Base-by-base conservation (phyloP, 2,329 filamentous ascomycete genomes). In the Alternaria brassicicola region DNA sequence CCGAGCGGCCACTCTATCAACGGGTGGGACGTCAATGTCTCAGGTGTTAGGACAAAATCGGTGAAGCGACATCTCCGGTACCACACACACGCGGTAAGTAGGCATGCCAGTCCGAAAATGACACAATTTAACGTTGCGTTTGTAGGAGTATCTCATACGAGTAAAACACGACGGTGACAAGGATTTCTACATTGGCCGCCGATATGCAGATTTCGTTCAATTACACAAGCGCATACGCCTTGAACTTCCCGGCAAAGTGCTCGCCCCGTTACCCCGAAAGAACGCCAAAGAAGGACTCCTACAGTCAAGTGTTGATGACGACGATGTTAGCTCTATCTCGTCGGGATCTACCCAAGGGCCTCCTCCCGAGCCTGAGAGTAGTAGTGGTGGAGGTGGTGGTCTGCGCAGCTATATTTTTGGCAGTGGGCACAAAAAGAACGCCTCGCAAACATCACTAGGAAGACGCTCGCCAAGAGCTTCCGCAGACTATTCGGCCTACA, bases 1-100 rank as follows among this genome's bases (percentile, higher is more conserved):
- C 95, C 95, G 0, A 92, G 97, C 76, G 95, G 95, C 4, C 90
- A 97, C 76, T 90, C 89, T 62, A 91, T 97, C 71, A 94, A 99
- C 75, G 92, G 93, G 28, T 98, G 95, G 95, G 95, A 98, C 76
- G 88, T 97, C 66, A 99, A 99, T 75, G 89, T 99, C 48, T 92
- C 94, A 10, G 93, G 89, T 38, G 95, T 98, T 48, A 86, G 93
- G 62, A 88, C 92, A 25, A 90, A 87, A 2, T 89, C 88, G 7
- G 83, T 93, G 51, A 96, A 94, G 83, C 88, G 93, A 71, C 96
- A 92, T 59, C 88, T 98, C 26, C 85, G 94, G 57, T 88, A 95
- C 71, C 95, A 97, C 76, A 91, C 93, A 69, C 94, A 98, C 82
- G 92, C 95, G 52, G 91, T 92, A 80, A 78, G 88, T 81, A 23